Evolutionary conservation across 192 early-diverging fungal species (phyloP), one percentile per base, ranked within the genome.

Genomic region (Funneliformis mosseae): DNA sequence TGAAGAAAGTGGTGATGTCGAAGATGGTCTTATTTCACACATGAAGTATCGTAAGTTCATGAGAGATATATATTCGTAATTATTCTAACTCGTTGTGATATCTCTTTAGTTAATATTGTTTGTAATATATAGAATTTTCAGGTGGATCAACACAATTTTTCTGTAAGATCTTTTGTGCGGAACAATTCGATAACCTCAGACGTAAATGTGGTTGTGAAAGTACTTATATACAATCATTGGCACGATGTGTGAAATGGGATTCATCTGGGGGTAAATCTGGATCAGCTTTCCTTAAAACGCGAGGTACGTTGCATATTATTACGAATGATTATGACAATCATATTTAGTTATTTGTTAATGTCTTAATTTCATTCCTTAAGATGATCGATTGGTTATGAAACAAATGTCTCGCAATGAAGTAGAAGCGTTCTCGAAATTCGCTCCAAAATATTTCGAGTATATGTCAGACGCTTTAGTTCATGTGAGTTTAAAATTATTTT

Each of bases 311-410:
- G 39, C 12, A 8, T 14, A 21, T 74, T 48, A 42, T 42, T 71
- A 77, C 66, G 18, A 50, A 85, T 45, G 16, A 48, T 80, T 43
- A 63, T 66, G 33, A 33, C 33, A 33, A 0, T 3, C 33, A 3
- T n/a, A 33, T 33, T n/a, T 50, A 80, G 2, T 8, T n/a, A n/a
- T 46, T 64, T 38, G 68, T 81, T 28, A 42, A 6, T 67, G 33
- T 41, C 80, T 23, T 46, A 12, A 28, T 18, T 78, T 18, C 41
- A 9, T 64, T 4, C 43, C 4, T 39, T 48, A 63, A 89, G 97
- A 98, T 83, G 92, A 97, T 81, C 92, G 97, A 41, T 90, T 97
- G 64, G 88, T 98, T 50, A 92, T 97, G 87, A 98, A 98, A 85
- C 91, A 97, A 85, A 88, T 97, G 72, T 92, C 92, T 9, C 89